Percentiles rank a stretch among this genome's conserved stretches.
Evolutionary conservation across 2,329 filamentous ascomycete species (phyloP).

Genomic region (Fonsecaea erecta): DNA sequence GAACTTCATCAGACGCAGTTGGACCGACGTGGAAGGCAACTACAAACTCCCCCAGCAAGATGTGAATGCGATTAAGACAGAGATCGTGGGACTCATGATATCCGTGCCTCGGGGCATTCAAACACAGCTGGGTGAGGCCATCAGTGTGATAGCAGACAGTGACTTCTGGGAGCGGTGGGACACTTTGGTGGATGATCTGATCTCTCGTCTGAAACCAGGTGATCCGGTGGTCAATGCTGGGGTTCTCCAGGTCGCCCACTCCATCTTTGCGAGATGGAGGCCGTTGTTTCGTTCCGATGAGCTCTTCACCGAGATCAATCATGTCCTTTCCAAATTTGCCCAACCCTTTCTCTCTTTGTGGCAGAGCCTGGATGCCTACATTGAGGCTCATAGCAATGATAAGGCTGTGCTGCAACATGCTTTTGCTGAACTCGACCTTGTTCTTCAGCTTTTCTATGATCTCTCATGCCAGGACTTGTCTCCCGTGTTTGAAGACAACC

Average conservation of each 20-base stretch:
- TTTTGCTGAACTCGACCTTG: constrained; percentile 83
- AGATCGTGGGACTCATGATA: constrained; percentile 97
- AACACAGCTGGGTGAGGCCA: constrained; percentile 91
- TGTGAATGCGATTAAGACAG: constrained; percentile 87
- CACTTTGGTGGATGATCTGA: constrained; percentile 90
- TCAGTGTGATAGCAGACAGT: constrained; percentile 95
- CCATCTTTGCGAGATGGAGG: constrained; percentile 95
- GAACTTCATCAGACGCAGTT: constrained; percentile 94
- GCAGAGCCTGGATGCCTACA: constrained; percentile 57
- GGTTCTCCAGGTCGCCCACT: constrained; percentile 95
- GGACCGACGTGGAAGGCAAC: constrained; percentile 92
- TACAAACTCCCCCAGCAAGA: constrained; percentile 85
- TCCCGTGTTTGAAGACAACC: constrained; percentile 89
- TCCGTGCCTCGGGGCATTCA: constrained; percentile 85
- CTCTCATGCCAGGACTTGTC: constrained; percentile 97
- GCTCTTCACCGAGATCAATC: constrained; percentile 93
- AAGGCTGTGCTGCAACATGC: constrained; percentile 74
- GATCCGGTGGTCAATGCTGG: constrained; percentile 88
- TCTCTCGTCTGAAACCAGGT: constrained; percentile 79
- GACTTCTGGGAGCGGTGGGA: constrained; percentile 98
- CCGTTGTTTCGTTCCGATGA: constrained; percentile 92
- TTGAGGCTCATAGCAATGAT: constrained; percentile 76
- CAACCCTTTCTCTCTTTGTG: constrained; percentile 77
- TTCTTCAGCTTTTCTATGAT: constrained; percentile 92
- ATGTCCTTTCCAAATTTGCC: constrained; percentile 86